These are phyloP conservation scores for Hymenoscyphus albidus DNA, from an alignment of 2,329 filamentous ascomycete species.

Conservation along the genomic window DNA sequence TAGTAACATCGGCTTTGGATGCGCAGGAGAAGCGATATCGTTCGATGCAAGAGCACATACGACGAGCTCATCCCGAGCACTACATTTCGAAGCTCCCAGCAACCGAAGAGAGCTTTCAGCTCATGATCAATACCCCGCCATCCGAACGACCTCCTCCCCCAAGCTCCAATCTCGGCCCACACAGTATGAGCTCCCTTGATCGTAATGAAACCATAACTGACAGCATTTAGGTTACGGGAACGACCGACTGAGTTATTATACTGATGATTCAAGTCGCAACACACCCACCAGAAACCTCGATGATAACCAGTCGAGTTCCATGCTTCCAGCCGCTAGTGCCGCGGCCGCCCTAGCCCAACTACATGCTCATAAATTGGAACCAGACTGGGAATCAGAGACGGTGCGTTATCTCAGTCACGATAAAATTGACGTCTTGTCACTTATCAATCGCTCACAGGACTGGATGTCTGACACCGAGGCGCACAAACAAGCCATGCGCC, in stretches of 20 bases:
- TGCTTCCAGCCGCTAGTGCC: constrained; percentile 68
- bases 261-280: constrained; percentile 62
- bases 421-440: constrained; percentile 6
- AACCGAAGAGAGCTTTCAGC: constrained; percentile 92
- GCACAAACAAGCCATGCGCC: constrained; percentile 56
- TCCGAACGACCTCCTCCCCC: constrained; percentile 38
- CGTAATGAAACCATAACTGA: constrained; percentile 25
- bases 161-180: constrained; percentile 29
- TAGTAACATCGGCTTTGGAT: constrained; percentile 34
- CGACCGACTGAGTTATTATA: constrained; percentile 64
- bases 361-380: constrained; percentile 70
- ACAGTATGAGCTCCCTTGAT: constrained; percentile 26
- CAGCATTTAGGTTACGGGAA: constrained; percentile 47
- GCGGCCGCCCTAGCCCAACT: constrained; percentile 85
- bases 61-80: constrained; percentile 91
- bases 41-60: constrained; percentile 99
- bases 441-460: constrained; percentile 46
- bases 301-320: constrained; percentile 58
- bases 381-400: constrained; percentile 74
- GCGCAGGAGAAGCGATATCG: constrained; percentile 87
- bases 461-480: constrained; percentile 69
- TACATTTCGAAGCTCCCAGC: constrained; percentile 98
- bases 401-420: constrained; percentile 47
- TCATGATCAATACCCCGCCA: constrained; percentile 92
- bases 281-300: constrained; percentile 63